A percentile compares a stretch with the other conserved stretches of the same genome.
These are phyloP conservation scores for Kitagawia praeruptora DNA, from an alignment of 129 eudicot species.

Conservation along the genomic window DNA sequence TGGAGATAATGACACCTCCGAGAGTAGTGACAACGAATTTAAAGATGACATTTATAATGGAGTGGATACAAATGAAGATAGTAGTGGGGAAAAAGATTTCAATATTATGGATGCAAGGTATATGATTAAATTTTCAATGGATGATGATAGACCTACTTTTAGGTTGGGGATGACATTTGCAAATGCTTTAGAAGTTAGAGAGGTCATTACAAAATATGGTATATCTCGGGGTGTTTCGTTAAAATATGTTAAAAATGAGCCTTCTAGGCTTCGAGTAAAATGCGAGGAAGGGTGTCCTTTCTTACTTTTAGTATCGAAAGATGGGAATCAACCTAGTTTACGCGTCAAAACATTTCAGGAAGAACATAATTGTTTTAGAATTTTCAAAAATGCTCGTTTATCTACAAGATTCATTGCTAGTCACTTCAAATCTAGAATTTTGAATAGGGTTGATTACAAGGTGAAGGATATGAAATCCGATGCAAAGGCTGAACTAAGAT, in stretches of 20 bases:
- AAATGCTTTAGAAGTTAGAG: background rate
- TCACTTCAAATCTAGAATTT: background rate
- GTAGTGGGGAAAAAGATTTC: background rate
- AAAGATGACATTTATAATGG: too few relatives aligned
- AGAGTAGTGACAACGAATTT: too few relatives aligned
- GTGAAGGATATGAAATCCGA: background rate
- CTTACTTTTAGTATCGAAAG: background rate
- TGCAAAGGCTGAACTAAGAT: background rate
- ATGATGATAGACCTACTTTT: background rate
- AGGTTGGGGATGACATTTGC: background rate
- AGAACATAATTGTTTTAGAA: background rate
- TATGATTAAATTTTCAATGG: background rate
- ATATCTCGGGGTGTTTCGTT: background rate
- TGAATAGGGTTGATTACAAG: background rate
- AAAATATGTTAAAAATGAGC: too few relatives aligned
- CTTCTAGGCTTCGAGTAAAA: background rate
- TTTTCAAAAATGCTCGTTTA: background rate
- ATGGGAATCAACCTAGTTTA: background rate
- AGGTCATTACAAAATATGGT: background rate
- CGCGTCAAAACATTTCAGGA: background rate
- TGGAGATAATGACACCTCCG: too few relatives aligned
- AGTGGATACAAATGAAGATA: background rate
- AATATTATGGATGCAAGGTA: too few relatives aligned
- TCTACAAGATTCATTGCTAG: background rate
- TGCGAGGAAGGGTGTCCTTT: background rate